phyloP scores from a whole-genome alignment of 768 basidiomycete genomes.

The Rossbeevera mucosa region DNA sequence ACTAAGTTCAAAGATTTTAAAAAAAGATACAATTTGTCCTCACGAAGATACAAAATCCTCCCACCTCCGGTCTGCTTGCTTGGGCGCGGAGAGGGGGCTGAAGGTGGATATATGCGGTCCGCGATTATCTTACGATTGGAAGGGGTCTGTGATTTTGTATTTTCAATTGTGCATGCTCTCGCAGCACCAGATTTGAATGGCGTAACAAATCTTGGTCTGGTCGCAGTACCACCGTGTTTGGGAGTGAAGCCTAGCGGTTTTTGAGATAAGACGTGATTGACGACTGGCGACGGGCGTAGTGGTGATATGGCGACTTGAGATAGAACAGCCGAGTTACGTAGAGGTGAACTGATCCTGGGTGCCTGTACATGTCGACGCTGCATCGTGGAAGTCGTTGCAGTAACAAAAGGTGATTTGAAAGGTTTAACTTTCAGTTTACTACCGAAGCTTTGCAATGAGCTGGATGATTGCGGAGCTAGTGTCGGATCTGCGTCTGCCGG shows the following conservation, averaged over 20 bases:
- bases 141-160: neutral
- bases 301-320: conserved; percentile 27
- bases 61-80: conserved; percentile 6
- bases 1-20: neutral
- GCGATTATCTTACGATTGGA: neutral
- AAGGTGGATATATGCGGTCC: conserved; percentile 25
- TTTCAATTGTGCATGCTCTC: conserved; percentile 1
- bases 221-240: conserved; percentile 27
- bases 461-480: conserved; percentile 11
- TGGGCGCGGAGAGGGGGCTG: conserved; percentile 3
- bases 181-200: conserved; percentile 54
- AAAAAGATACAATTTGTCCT: conserved; percentile 13
- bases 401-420: conserved; percentile 47
- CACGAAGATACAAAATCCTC: conserved; percentile 42
- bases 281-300: conserved; percentile 31
- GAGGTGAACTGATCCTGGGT: conserved; percentile 27
- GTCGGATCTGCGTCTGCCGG: conserved; percentile 20
- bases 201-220: conserved; percentile 46
- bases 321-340: conserved; percentile 5
- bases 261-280: conserved; percentile 13
- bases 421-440: conserved; percentile 28
- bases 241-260: conserved; percentile 24
- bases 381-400: conserved; percentile 5
- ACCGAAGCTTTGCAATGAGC: conserved; percentile 6
- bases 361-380: conserved; percentile 20